Evolutionary conservation across 139 green algal species (phyloP).

Genomic region (Chlamydomonas sp.): DNA sequence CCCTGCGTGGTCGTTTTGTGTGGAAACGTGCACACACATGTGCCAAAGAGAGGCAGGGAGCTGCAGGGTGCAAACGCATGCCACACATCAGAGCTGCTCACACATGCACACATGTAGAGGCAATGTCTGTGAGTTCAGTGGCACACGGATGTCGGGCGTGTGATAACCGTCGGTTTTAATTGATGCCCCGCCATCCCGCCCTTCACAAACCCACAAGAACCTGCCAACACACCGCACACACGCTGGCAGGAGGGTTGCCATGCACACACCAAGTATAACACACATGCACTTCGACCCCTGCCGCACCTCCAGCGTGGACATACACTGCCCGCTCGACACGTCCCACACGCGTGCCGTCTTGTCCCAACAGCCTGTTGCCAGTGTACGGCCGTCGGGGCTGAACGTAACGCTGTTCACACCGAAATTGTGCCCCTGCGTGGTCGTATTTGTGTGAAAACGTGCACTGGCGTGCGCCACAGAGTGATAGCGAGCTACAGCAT

Average conservation of each 20-base stretch:
- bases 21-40: neutral
- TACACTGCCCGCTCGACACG: neutral
- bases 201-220: neutral
- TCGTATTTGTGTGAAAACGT: no score
- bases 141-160: no score
- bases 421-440: conserved; percentile 1
- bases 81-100: neutral
- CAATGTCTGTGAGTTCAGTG: neutral
- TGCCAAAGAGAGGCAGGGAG: no score
- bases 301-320: neutral
- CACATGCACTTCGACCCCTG: neutral
- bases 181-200: neutral
- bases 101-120: neutral
- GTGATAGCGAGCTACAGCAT: no score
- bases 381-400: neutral
- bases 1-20: neutral
- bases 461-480: no score
- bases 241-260: neutral
- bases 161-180: neutral
- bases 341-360: neutral
- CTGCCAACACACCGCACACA: neutral
- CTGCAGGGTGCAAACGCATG: neutral
- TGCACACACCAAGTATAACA: no score
- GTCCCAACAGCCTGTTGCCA: neutral
- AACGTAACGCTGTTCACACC: neutral